Percentiles rank a stretch among this genome's conserved stretches.
Evolutionary conservation across 2,329 filamentous ascomycete species (phyloP).

Genomic region (Diaporthe vexans): DNA sequence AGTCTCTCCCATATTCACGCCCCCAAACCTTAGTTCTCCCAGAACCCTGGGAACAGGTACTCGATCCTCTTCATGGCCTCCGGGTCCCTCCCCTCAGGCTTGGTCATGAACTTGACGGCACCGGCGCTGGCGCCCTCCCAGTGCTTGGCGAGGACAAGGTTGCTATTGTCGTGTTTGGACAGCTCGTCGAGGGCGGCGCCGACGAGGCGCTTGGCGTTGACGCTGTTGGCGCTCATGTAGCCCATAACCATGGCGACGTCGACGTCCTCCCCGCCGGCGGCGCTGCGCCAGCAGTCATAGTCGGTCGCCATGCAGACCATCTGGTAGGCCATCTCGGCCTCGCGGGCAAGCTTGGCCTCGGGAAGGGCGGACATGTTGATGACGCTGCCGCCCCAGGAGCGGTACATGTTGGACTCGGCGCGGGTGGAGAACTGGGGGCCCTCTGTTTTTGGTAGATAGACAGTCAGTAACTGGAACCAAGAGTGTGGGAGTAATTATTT

Average conservation of each 20-base stretch:
- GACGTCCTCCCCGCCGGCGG: slow-evolving; percentile 70
- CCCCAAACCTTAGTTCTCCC: slow-evolving; percentile 54
- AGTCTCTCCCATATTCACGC: background rate
- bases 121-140: slow-evolving; percentile 82
- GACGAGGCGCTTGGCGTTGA: slow-evolving; percentile 88
- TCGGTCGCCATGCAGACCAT: slow-evolving; percentile 99
- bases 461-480: no score
- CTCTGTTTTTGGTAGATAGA: no score
- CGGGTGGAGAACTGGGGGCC: slow-evolving; percentile 98
- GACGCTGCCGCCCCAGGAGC: slow-evolving; percentile 90
- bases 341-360: slow-evolving; percentile 94
- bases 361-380: slow-evolving; percentile 99
- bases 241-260: slow-evolving; percentile 97
- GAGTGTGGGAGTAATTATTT: no score
- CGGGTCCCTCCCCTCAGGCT: slow-evolving; percentile 78
- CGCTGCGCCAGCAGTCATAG: slow-evolving; percentile 97
- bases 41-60: slow-evolving; percentile 91
- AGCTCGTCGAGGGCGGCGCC: slow-evolving; percentile 90
- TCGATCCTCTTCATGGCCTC: slow-evolving; percentile 85
- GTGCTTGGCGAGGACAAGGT: slow-evolving; percentile 85
- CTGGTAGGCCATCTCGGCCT: slow-evolving; percentile 96
- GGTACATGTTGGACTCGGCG: slow-evolving; percentile 95
- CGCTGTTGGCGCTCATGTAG: slow-evolving; percentile 93
- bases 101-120: slow-evolving; percentile 85
- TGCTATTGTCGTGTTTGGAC: slow-evolving; percentile 80